Base-by-base conservation (phyloP, 192 early-diverging fungal genomes). In the Linnemannia exigua region DNA sequence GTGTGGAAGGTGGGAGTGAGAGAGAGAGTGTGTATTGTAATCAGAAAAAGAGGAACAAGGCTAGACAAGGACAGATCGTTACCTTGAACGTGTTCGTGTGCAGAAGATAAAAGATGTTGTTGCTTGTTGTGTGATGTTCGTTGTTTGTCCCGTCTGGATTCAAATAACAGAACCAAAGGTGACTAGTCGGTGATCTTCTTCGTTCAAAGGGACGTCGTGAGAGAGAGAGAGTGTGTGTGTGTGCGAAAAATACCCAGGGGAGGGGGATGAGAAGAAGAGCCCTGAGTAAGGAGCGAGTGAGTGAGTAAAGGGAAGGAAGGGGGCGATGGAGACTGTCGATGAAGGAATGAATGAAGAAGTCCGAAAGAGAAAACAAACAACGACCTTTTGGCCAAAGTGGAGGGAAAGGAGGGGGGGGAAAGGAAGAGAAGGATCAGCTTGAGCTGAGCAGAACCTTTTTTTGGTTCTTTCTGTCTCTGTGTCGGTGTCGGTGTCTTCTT, bases 91-190 rank as follows among this genome's bases (percentile, higher is more conserved):
- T 44, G 9, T 44, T 3, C 41, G 9, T 25, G 58, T 63, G 28
- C 28, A 63, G 28, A 25, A 33, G 28, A 14, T 14, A 16, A 28
- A 9, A 44, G 41, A 44, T 58, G n/a, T 25, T 22, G 20, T 28
- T 22, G 25, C n/a, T 44, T 52, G 46, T 72, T 72, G 35, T 41
- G 1, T 15, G 22, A 4, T 20, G 61, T 50, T 31, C 7, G 54
- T 75, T 51, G 51, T 25, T n/a, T 47, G 72, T 33, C 46, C 61
- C 74, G 74, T 66, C 74, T 75, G 38, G 74, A 75, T 75, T 63
- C 74, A 66, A 75, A 75, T 66, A 66, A 33, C 16, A 70, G 37
- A 41, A 70, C 4, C 68, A 20, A 61, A 61, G 36, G n/a, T n/a
- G n/a, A n/a, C n/a, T n/a, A n/a, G n/a, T n/a, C n/a, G n/a, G n/a